phyloP scores from a whole-genome alignment of 176 grass and related monocot genomes.

The Rhynchospora pubera region DNA sequence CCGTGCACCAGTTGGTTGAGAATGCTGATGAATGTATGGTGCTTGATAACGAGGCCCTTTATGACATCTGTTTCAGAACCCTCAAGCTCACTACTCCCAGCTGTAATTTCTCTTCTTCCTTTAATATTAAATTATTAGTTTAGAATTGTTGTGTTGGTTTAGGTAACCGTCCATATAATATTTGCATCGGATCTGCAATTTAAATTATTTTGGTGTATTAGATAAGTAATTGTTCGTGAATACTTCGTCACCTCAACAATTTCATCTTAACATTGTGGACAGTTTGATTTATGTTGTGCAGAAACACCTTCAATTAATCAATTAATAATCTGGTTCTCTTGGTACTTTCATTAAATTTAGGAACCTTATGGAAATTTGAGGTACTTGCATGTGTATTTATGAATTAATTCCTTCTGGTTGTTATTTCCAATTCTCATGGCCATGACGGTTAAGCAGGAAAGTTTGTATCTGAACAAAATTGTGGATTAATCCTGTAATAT shows the following conservation, averaged over 20 bases:
- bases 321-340: too few relatives aligned
- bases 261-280: neutral
- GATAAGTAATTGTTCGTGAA: neutral
- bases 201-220: neutral
- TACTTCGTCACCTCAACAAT: neutral
- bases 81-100: slow-evolving; percentile 52
- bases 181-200: neutral
- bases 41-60: slow-evolving; percentile 50
- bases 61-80: slow-evolving; percentile 54
- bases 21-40: slow-evolving; percentile 58
- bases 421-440: neutral
- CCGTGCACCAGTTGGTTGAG: slow-evolving; percentile 48
- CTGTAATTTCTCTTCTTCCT: slow-evolving; percentile 20
- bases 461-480: neutral
- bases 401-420: neutral
- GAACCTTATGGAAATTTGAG: neutral
- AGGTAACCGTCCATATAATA: neutral
- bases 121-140: neutral
- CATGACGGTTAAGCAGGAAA: neutral
- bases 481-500: neutral
- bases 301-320: too few relatives aligned
- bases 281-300: too few relatives aligned
- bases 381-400: neutral
- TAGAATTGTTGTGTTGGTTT: neutral
- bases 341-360: neutral